Percentiles rank a stretch among this genome's conserved stretches.
These are phyloP conservation scores for Phaeoacremonium minimum DNA, from an alignment of 2,329 filamentous ascomycete genomes.

Conservation along the genomic window DNA sequence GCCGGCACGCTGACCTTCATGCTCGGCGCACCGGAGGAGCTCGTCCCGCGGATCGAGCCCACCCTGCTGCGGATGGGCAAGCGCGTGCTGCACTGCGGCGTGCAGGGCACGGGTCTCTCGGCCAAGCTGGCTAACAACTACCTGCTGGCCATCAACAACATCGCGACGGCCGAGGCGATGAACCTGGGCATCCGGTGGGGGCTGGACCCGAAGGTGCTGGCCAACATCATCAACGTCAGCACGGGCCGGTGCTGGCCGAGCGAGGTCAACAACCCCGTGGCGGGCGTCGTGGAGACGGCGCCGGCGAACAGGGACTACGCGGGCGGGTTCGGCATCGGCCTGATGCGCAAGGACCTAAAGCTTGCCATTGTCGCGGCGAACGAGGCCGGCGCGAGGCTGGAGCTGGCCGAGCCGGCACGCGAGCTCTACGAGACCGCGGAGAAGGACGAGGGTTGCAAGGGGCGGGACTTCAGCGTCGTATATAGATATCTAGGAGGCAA, in stretches of 20 bases:
- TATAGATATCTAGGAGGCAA: conserved; percentile 65
- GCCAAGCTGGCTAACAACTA: conserved; percentile 98
- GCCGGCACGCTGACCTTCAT: conserved; percentile 93
- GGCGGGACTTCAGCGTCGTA: conserved; percentile 77
- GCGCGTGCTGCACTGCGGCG: conserved; percentile 79
- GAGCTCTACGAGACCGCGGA: conserved; percentile 67
- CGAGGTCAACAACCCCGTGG: conserved; percentile 92
- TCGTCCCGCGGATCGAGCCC: conserved; percentile 62
- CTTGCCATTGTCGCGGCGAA: conserved; percentile 69
- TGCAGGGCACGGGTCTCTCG: conserved; percentile 78
- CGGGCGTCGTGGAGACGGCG: conserved; percentile 71
- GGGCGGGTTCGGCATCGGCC: conserved; percentile 70
- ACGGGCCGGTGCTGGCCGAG: conserved; percentile 96
- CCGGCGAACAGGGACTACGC: conserved; percentile 73
- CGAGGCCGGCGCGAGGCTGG: conserved; percentile 62
- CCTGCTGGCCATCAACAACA: conserved; percentile 89
- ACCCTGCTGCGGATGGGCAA: conserved; percentile 80
- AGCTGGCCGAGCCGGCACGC: conserved; percentile 57
- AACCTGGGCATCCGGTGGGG: conserved; percentile 59
- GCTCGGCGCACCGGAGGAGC: conserved; percentile 66
- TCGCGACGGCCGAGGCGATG: conserved; percentile 63
- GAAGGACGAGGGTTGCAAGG: conserved; percentile 55
- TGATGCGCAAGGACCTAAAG: conserved; percentile 78
- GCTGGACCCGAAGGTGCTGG: conserved; percentile 61
- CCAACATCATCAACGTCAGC: conserved; percentile 85